A percentile compares a stretch with the other conserved stretches of the same genome.
These are phyloP conservation scores for Meyerozyma sp. DNA, from an alignment of 1,139 yeast species.

Conservation along the genomic window DNA sequence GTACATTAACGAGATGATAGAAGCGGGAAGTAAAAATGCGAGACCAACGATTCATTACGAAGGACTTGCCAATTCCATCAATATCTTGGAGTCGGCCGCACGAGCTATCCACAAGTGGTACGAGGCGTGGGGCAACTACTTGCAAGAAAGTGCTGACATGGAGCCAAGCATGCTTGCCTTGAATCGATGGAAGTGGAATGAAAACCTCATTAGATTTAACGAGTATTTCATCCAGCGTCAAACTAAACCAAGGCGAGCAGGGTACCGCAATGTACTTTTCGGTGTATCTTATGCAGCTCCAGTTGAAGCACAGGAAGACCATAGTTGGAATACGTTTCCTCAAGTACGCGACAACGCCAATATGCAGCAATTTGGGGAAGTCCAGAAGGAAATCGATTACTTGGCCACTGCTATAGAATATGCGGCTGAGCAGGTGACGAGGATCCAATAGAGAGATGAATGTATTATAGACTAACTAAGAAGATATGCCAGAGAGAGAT, in stretches of 20 bases:
- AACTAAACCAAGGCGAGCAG: constrained; percentile 45
- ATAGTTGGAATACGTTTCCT: constrained; percentile 70
- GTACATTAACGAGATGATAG: constrained; percentile 25
- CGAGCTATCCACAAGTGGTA: constrained; percentile 37
- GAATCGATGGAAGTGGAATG: constrained; percentile 78
- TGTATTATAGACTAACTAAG: neutral
- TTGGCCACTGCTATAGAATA: constrained; percentile 33
- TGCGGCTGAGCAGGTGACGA: constrained; percentile 13
- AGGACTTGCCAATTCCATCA: constrained; percentile 19
- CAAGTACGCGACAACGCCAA: constrained; percentile 61
- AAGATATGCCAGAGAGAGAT: neutral
- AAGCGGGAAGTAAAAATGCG: constrained; percentile 13
- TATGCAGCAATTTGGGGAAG: constrained; percentile 43
- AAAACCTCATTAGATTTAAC: constrained; percentile 54
- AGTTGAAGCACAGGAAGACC: constrained; percentile 22
- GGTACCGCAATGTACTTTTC: constrained; percentile 63
- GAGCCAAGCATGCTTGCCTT: constrained; percentile 71
- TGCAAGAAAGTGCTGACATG: constrained; percentile 30
- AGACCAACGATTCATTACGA: constrained; percentile 21
- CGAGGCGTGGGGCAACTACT: constrained; percentile 47
- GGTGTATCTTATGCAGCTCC: constrained; percentile 70
- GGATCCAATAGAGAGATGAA: neutral
- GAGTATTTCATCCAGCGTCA: constrained; percentile 32
- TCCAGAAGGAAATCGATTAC: constrained; percentile 50
- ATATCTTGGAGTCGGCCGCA: constrained; percentile 18